These are phyloP conservation scores for Eucalyptus dawsonii DNA, from an alignment of 345 rosid genomes.

Conservation along the genomic window DNA sequence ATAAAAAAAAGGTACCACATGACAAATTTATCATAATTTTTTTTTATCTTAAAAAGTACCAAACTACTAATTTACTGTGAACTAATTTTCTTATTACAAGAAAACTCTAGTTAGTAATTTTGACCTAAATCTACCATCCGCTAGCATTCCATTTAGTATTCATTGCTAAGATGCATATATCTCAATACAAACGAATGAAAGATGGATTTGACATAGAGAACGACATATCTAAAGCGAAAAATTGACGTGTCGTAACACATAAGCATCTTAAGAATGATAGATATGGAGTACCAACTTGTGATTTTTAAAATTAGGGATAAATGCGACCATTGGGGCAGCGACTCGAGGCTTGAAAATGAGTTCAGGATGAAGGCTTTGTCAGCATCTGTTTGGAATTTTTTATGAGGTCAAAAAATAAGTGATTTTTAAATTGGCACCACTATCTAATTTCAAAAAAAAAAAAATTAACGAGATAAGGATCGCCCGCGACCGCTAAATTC, in stretches of 20 bases:
- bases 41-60: too few species aligned
- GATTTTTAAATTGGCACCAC: neutral
- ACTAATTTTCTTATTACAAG: neutral
- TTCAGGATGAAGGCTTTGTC: neutral
- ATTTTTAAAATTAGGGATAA: neutral
- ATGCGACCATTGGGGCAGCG: neutral
- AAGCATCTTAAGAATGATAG: neutral
- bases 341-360: neutral
- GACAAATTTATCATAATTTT: too few species aligned
- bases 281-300: neutral
- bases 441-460: too few species aligned
- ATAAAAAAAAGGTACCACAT: too few species aligned
- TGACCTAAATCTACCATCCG: neutral
- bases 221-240: neutral
- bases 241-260: neutral
- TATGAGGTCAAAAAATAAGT: neutral
- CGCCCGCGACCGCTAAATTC: neutral
- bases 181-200: neutral
- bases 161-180: neutral
- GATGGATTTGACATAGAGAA: neutral
- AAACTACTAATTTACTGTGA: neutral
- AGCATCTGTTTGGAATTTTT: neutral
- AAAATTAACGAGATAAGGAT: neutral
- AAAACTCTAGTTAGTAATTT: neutral
- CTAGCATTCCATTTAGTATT: neutral